These are phyloP conservation scores for Claviceps fusiformis DNA, from an alignment of 2,329 filamentous ascomycete species.

Conservation along the genomic window DNA sequence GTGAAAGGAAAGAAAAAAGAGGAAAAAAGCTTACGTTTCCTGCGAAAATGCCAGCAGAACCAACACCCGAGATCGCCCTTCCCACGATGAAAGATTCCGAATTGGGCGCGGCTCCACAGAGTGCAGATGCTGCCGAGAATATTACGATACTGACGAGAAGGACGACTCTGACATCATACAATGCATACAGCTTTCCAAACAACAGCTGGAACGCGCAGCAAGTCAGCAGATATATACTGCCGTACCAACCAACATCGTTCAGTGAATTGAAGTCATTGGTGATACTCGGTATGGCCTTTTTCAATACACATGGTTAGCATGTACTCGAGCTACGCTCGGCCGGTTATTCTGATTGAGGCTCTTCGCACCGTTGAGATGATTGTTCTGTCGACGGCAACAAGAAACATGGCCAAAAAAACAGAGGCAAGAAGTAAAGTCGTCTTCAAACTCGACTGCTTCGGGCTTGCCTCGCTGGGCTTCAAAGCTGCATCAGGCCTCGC, in stretches of 20 bases:
- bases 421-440: background rate
- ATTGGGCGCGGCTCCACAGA: conserved; percentile 34
- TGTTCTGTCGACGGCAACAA: background rate
- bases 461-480: background rate
- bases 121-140: conserved; percentile 39
- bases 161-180: background rate
- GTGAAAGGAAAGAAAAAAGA: too few relatives aligned
- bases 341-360: background rate
- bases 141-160: conserved; percentile 29
- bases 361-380: conserved; percentile 1
- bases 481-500: background rate
- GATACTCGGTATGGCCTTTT: conserved; percentile 34
- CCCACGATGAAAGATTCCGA: conserved; percentile 36
- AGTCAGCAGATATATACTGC: conserved; percentile 46
- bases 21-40: background rate
- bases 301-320: background rate
- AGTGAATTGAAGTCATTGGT: conserved; percentile 42
- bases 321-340: too few relatives aligned
- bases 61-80: conserved; percentile 31
- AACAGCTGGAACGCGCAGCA: conserved; percentile 26
- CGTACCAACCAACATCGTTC: conserved; percentile 51
- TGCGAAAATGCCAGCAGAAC: conserved; percentile 28
- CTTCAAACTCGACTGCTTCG: background rate
- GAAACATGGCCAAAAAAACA: background rate
- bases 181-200: background rate